Evolutionary conservation across 2,329 filamentous ascomycete genomes (phyloP).

Genomic region (Byssoonygena ceratinophila): DNA sequence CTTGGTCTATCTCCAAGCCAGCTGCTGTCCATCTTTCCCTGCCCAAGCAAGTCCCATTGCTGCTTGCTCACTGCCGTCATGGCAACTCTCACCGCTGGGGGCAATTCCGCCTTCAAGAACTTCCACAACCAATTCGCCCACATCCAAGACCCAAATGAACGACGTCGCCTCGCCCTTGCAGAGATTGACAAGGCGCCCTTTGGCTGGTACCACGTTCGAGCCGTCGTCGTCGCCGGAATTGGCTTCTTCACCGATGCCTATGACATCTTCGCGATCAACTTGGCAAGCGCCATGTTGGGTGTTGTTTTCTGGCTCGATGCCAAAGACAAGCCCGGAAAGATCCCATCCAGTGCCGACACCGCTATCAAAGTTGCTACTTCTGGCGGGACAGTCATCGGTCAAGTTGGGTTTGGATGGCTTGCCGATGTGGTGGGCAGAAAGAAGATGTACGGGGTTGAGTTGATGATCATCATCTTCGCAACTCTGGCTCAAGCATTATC

Average conservation of each 20-base stretch:
- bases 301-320: constrained; percentile 64
- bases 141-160: constrained; percentile 60
- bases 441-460: constrained; percentile 73
- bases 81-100: constrained; percentile 44
- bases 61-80: not conserved
- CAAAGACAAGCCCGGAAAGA: constrained; percentile 35
- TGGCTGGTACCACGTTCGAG: constrained; percentile 17
- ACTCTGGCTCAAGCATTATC: constrained; percentile 62
- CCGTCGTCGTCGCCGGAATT: constrained; percentile 13
- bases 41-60: too few relatives aligned
- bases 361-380: constrained; percentile 80
- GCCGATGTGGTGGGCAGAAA: constrained; percentile 70
- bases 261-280: constrained; percentile 67
- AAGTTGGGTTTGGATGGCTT: constrained; percentile 66
- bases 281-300: constrained; percentile 65
- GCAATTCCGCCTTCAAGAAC: constrained; percentile 64
- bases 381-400: constrained; percentile 71
- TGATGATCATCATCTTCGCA: constrained; percentile 70
- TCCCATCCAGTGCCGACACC: constrained; percentile 60
- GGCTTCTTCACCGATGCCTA: constrained; percentile 36
- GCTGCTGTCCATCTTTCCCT: not conserved
- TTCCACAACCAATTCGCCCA: constrained; percentile 63
- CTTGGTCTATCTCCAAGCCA: not conserved
- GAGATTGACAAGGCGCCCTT: constrained; percentile 40
- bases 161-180: constrained; percentile 63